Base-by-base conservation (phyloP, 257 asterid genomes). In the Catharanthus roseus region DNA sequence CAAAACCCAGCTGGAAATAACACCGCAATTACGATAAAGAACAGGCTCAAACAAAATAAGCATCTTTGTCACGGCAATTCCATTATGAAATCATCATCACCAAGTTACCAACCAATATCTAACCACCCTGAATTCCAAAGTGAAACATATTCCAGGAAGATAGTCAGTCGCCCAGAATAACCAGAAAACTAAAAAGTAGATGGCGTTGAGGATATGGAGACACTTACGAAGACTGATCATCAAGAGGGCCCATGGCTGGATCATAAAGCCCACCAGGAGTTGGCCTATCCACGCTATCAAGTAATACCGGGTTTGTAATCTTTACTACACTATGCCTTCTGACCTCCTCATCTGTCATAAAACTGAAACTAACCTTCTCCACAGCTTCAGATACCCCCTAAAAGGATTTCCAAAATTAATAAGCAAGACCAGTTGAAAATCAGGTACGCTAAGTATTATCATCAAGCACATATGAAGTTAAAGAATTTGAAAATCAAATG, bases 241-340 rank as follows among this genome's bases (percentile, higher is more conserved):
- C 87, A 4, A 81, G 69, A 29, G 97, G 89, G 12, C 99, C 99
- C 90, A 93, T 63, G 3, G 90, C 89, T 0, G 89, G 81, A 77
- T 93, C 99, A 74, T 93, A 93, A 1, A 91, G 85, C 5, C 99
- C 99, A 34, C 87, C 85, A 7, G 91, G 84, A 65, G 77, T 62
- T 6, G 97, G 91, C 72, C 75, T 74, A 4, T 80, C 82, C 72
- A 85, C 71, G 8, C 69, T 75, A 81, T 85, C 95, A 6, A 91
- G 76, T 75, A 91, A 79, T 50, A 81, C 68, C 10, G 93, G 95
- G 63, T 83, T 88, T 0, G 83, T 80, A 4, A 93, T 76, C 73
- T 84, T 86, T 12, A 89, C 84, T 57, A 79, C 79, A 67, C 99
- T 93, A 6, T 80, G 95, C 45, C 75, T 83, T 77, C 80, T 79